Percentiles rank a stretch among this genome's conserved stretches.
phyloP scores from a whole-genome alignment of 306 rosid species.

The Prunus kanzakura region DNA sequence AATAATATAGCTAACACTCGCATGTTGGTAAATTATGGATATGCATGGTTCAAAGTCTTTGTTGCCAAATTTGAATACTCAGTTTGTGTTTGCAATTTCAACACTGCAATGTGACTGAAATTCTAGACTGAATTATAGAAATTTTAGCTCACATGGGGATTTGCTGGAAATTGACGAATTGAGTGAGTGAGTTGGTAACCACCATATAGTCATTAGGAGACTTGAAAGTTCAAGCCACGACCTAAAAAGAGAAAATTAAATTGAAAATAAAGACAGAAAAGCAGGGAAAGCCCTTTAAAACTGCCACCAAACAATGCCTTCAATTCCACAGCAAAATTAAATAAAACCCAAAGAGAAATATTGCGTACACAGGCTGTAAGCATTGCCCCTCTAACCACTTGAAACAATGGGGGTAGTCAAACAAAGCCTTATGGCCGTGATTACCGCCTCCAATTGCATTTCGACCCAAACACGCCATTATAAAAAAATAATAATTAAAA shows the following conservation, averaged over 20 bases:
- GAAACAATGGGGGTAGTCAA: slow-evolving; percentile 38
- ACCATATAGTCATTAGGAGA: not conserved
- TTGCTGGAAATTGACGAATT: not conserved
- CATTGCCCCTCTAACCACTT: slow-evolving; percentile 17
- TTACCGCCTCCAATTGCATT: slow-evolving; percentile 62
- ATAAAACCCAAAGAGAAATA: not conserved
- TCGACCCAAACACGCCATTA: slow-evolving; percentile 32
- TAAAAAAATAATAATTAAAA: not conserved
- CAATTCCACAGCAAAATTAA: not conserved
- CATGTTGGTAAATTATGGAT: slow-evolving; percentile 26
- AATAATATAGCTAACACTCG: slow-evolving; percentile 24
- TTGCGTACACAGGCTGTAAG: slow-evolving; percentile 20
- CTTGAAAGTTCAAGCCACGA: not conserved
- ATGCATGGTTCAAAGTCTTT: not conserved
- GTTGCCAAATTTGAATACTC: slow-evolving; percentile 13
- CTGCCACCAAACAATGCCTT: slow-evolving; percentile 21
- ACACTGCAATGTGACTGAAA: not conserved
- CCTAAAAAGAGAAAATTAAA: not conserved
- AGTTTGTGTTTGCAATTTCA: not conserved
- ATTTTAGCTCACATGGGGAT: not conserved
- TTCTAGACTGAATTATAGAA: not conserved
- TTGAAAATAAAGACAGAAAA: not conserved
- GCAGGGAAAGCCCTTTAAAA: slow-evolving; percentile 7
- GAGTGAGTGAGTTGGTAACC: not conserved
- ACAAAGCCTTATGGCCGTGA: slow-evolving; percentile 52